phyloP scores from a whole-genome alignment of 2,329 filamentous ascomycete species.

The Botrytis medusae region DNA sequence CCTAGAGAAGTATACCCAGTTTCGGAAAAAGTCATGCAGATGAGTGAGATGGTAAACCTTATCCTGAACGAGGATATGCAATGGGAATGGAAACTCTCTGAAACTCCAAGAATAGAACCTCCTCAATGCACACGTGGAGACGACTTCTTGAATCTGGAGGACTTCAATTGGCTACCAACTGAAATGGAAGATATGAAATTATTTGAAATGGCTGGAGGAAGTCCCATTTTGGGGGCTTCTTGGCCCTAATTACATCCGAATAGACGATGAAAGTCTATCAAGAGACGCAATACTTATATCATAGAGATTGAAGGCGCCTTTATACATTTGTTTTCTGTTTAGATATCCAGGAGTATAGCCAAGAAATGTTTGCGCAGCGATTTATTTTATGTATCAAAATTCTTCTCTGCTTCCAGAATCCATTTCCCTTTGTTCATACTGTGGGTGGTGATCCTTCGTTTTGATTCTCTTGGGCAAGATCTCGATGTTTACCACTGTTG shows the following conservation, averaged over 20 bases:
- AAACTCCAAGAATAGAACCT: neutral
- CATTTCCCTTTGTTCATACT: neutral
- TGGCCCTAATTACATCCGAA: neutral
- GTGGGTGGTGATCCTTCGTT: neutral
- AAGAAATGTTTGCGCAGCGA: neutral
- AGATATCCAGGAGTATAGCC: neutral
- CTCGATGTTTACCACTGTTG: too few species aligned
- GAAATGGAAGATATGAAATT: neutral
- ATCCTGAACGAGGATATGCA: constrained; percentile 19
- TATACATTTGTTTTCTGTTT: neutral
- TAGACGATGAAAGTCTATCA: neutral
- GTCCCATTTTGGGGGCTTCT: neutral
- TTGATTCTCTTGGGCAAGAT: neutral
- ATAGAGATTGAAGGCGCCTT: neutral
- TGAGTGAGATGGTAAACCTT: constrained; percentile 19
- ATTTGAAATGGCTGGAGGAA: neutral
- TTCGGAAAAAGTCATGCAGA: neutral
- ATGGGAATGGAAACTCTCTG: constrained; percentile 22
- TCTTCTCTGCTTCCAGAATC: neutral
- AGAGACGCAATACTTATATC: neutral
- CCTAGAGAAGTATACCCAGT: neutral
- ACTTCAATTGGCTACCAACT: neutral
- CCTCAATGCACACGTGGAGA: neutral
- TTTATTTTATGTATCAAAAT: neutral
- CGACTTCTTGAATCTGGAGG: neutral